Evolutionary conservation across 202 grass and related monocot species (phyloP).

Genomic region (Carex arenaria): DNA sequence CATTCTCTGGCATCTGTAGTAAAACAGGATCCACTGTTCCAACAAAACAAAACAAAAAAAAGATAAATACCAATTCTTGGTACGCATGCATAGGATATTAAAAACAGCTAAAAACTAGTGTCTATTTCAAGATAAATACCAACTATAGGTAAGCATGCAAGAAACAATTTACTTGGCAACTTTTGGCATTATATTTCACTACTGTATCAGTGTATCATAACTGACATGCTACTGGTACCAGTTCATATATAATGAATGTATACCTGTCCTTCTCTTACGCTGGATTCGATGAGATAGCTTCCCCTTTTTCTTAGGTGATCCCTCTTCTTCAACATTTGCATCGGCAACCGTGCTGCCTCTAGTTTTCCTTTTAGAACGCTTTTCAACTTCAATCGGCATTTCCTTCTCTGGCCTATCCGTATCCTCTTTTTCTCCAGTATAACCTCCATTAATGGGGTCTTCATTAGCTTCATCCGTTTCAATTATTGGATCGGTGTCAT

Average conservation of each 20-base stretch:
- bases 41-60: neutral
- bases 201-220: neutral
- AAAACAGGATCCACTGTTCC: conserved; percentile 26
- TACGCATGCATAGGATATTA: neutral
- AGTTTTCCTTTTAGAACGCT: neutral
- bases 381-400: neutral
- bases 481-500: neutral
- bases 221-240: neutral
- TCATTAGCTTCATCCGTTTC: neutral
- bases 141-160: neutral
- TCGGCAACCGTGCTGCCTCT: neutral
- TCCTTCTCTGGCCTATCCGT: neutral
- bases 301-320: neutral
- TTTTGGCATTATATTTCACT: neutral
- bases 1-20: conserved; percentile 43
- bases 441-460: neutral
- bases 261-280: conserved; percentile 23
- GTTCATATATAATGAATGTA: neutral
- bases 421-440: neutral
- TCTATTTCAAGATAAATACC: neutral
- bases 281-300: conserved; percentile 7
- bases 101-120: neutral
- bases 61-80: neutral
- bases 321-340: neutral
- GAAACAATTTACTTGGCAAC: neutral